phyloP scores from a whole-genome alignment of 2,329 filamentous ascomycete species.

The Xylariaceae sp. region DNA sequence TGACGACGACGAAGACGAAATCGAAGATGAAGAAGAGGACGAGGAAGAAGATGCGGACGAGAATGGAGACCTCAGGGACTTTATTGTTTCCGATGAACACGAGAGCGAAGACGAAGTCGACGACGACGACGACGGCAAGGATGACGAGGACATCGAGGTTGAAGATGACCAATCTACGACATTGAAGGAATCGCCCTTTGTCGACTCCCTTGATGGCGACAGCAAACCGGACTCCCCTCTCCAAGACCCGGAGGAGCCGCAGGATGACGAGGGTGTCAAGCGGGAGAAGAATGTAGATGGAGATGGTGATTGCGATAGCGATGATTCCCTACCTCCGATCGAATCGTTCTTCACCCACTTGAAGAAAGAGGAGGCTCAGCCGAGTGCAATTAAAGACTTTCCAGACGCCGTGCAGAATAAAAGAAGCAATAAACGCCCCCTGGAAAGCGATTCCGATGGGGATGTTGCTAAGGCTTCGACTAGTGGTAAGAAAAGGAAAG shows the following conservation, averaged over 20 bases:
- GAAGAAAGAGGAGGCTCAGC: slow-evolving; percentile 4
- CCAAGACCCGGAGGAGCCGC: neutral
- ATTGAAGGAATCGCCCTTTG: neutral
- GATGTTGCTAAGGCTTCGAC: too few species aligned
- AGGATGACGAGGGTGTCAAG: neutral
- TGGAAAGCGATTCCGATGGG: too few species aligned
- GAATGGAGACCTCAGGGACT: slow-evolving; percentile 20
- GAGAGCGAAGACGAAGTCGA: slow-evolving; percentile 11
- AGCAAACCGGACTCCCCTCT: too few species aligned
- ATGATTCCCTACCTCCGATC: slow-evolving; percentile 12
- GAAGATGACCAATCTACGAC: neutral
- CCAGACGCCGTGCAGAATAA: neutral
- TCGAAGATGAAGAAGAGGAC: slow-evolving; percentile 13
- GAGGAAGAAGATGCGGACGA: slow-evolving; percentile 16
- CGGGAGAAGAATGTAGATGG: neutral
- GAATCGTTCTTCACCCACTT: slow-evolving; percentile 5
- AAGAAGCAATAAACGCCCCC: neutral
- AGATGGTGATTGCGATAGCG: slow-evolving; percentile 4
- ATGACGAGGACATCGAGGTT: slow-evolving; percentile 4
- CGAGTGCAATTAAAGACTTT: neutral
- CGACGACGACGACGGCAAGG: slow-evolving; percentile 1
- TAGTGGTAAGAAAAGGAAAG: too few species aligned
- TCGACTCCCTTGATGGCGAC: neutral
- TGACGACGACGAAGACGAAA: neutral
- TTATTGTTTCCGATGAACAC: slow-evolving; percentile 19